Conservation (phyloP, 345 rosid species). For the Eucalyptus urophylla region DNA sequence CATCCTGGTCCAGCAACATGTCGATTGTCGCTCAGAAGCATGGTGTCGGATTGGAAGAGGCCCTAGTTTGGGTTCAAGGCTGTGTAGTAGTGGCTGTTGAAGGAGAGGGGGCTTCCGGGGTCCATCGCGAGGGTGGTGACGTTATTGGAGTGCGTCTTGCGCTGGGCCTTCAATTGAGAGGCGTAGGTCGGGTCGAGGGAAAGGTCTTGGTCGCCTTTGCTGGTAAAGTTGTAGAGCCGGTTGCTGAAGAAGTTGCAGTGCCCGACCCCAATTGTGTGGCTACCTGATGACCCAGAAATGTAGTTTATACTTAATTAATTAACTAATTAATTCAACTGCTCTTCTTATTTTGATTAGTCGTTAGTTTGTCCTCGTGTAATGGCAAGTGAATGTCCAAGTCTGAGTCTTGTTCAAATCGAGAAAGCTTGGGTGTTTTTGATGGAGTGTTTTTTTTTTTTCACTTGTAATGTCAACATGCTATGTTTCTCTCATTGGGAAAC, state of each 20-base stretch:
- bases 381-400: too few relatives aligned
- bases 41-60: constrained; percentile 15
- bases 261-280: constrained; percentile 15
- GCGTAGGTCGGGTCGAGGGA: constrained; percentile 12
- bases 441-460: neutral
- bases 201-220: constrained; percentile 14
- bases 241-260: constrained; percentile 20
- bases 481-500: neutral
- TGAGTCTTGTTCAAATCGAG: neutral
- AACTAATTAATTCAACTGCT: neutral
- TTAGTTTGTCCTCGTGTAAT: too few relatives aligned
- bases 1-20: neutral
- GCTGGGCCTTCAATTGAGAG: constrained; percentile 1
- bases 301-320: neutral
- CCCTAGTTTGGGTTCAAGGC: constrained; percentile 6
- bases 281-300: neutral
- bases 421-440: neutral
- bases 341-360: neutral
- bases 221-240: constrained; percentile 28
- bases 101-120: neutral
- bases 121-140: constrained; percentile 6
- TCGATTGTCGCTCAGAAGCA: constrained; percentile 1
- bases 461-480: neutral
- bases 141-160: neutral
- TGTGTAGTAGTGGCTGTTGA: constrained; percentile 11